Conservation (phyloP, 192 early-diverging fungal genomes). For the Gonapodya sp. region DNA sequence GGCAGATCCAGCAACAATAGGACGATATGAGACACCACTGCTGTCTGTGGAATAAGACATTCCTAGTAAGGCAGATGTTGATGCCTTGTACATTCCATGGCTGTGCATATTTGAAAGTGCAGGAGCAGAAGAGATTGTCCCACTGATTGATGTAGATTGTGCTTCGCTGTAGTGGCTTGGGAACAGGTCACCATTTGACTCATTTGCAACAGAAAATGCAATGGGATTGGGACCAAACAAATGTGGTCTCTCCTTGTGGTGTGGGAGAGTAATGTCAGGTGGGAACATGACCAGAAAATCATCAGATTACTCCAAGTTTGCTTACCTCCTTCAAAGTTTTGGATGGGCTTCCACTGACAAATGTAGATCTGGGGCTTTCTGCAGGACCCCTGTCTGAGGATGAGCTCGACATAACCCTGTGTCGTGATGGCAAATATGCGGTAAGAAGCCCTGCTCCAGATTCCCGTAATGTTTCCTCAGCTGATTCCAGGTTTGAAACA, state of each 20-base stretch:
- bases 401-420: neutral
- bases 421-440: neutral
- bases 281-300: too few species aligned
- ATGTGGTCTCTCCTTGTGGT: neutral
- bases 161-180: neutral
- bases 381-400: neutral
- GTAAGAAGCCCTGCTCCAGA: neutral
- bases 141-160: neutral
- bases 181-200: neutral
- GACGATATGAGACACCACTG: neutral
- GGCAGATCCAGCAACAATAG: neutral
- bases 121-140: neutral
- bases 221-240: neutral
- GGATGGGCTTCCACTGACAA: neutral
- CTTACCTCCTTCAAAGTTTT: too few species aligned
- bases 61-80: neutral
- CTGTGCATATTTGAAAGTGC: neutral
- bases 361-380: neutral
- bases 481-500: too few species aligned
- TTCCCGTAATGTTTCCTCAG: too few species aligned
- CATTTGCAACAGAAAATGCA: neutral
- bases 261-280: too few species aligned
- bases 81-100: neutral
- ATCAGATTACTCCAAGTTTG: neutral
- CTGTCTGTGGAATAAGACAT: neutral